phyloP scores from a whole-genome alignment of 2,329 filamentous ascomycete genomes.

The Botrytis hyacinthi region DNA sequence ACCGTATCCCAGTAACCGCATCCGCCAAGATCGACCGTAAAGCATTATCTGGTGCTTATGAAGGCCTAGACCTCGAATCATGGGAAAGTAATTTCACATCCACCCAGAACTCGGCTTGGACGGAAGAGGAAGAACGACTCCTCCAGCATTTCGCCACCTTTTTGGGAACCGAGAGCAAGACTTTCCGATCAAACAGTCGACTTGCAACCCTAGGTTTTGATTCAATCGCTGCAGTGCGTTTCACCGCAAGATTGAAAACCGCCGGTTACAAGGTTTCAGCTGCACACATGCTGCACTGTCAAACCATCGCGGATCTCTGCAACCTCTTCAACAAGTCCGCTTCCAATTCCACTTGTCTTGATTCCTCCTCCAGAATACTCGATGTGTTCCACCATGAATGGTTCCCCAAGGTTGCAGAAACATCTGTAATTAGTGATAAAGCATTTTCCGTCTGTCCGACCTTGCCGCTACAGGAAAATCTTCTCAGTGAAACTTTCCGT shows the following conservation, averaged over 20 bases:
- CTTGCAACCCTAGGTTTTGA: conserved; percentile 8
- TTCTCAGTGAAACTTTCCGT: conserved; percentile 36
- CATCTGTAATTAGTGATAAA: not conserved
- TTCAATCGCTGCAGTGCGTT: conserved; percentile 10
- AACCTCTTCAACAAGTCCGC: not conserved
- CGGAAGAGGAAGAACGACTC: not conserved
- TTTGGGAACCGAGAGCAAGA: not conserved
- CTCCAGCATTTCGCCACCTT: conserved; percentile 1
- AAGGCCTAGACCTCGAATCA: not conserved
- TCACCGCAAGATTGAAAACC: conserved; percentile 6
- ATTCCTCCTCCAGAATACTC: not conserved
- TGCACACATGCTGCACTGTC: conserved; percentile 1
- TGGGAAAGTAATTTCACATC: conserved; percentile 10
- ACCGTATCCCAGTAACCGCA: conserved; percentile 20
- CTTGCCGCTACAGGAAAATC: conserved; percentile 22
- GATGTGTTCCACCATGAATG: conserved; percentile 1
- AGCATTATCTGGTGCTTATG: not conserved
- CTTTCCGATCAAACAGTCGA: not conserved
- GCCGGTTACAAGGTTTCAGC: conserved; percentile 4
- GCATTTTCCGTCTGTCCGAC: not conserved
- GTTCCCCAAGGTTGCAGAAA: not conserved
- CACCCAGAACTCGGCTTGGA: not conserved
- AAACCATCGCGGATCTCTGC: conserved; percentile 7
- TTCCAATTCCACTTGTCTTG: not conserved
- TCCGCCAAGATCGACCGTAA: conserved; percentile 29